Percentiles rank a stretch among this genome's conserved stretches.
Evolutionary conservation across 1,139 yeast genomes (phyloP).

Genomic region (Kodamaea sp.): DNA sequence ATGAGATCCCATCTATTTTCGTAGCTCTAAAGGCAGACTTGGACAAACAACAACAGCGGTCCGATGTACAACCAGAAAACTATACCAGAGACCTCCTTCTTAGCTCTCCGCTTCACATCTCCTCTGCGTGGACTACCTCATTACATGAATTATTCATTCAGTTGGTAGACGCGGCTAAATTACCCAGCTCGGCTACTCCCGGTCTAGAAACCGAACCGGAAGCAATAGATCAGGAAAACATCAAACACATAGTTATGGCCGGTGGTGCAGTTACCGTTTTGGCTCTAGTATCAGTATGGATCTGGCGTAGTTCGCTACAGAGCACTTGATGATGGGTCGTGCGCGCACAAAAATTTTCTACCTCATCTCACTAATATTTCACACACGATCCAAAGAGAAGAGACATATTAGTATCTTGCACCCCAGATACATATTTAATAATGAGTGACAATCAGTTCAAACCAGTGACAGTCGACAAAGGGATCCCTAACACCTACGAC

Average conservation of each 20-base stretch:
- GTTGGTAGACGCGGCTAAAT: constrained; percentile 83
- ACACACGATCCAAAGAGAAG: too few relatives aligned
- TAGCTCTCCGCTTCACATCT: constrained; percentile 77
- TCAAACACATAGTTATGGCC: constrained; percentile 54
- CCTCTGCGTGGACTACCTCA: constrained; percentile 87
- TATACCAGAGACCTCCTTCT: constrained; percentile 67
- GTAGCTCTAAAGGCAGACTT: constrained; percentile 94
- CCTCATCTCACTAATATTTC: background rate
- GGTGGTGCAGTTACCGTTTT: constrained; percentile 69
- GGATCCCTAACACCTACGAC: constrained; percentile 82
- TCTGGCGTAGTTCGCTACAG: constrained; percentile 51
- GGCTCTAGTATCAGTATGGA: constrained; percentile 60
- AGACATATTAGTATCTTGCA: background rate
- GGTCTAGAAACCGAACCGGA: constrained; percentile 73
- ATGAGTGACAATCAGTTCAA: constrained; percentile 33
- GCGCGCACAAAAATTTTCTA: background rate
- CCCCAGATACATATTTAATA: too few relatives aligned
- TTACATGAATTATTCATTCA: constrained; percentile 83
- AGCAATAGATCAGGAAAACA: constrained; percentile 43
- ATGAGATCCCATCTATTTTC: constrained; percentile 76
- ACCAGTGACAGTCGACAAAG: constrained; percentile 85
- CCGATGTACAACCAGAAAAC: constrained; percentile 83
- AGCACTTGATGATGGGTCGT: constrained; percentile 14
- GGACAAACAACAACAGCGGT: constrained; percentile 91
- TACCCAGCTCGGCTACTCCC: constrained; percentile 79